These are phyloP conservation scores for Wallacemonas sp. DNA, from an alignment of 208 protist species.

Conservation along the genomic window DNA sequence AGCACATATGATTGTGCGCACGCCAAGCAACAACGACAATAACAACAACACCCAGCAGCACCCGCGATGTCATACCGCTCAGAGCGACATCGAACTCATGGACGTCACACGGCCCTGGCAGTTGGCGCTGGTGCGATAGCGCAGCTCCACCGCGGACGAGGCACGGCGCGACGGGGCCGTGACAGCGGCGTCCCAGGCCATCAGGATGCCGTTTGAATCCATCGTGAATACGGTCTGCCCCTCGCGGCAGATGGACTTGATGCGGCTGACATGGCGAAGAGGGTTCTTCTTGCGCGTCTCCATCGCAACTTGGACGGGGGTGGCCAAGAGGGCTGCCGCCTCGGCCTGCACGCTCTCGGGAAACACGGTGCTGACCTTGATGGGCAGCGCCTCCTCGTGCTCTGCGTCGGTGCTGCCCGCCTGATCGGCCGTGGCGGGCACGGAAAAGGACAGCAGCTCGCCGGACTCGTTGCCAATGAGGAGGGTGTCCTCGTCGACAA, in stretches of 20 bases:
- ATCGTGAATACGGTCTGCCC: conserved; percentile 49
- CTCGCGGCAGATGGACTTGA: conserved; percentile 48
- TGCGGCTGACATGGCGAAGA: conserved; percentile 47
- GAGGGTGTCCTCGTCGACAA: conserved; percentile 40
- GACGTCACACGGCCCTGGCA: conserved; percentile 70
- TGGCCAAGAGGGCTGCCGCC: conserved; percentile 23
- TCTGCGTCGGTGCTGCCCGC: background rate
- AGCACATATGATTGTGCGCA: background rate
- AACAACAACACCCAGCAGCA: no score
- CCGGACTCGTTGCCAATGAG: conserved; percentile 69
- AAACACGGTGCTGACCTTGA: conserved; percentile 21
- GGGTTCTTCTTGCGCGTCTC: conserved; percentile 54
- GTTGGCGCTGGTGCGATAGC: conserved; percentile 69
- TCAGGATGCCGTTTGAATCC: conserved; percentile 58
- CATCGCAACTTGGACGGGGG: conserved; percentile 17
- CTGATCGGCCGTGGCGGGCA: background rate
- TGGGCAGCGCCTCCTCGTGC: background rate
- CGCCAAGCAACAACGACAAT: no score
- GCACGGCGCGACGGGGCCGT: background rate
- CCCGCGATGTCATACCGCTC: no score
- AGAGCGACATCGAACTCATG: conserved; percentile 39
- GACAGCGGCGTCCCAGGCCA: conserved; percentile 40
- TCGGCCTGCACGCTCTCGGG: conserved; percentile 22
- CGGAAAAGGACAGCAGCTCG: conserved; percentile 18
- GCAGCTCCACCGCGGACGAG: conserved; percentile 19